Base-by-base conservation (phyloP, 75 land plant genomes). In the Pinus taeda region DNA sequence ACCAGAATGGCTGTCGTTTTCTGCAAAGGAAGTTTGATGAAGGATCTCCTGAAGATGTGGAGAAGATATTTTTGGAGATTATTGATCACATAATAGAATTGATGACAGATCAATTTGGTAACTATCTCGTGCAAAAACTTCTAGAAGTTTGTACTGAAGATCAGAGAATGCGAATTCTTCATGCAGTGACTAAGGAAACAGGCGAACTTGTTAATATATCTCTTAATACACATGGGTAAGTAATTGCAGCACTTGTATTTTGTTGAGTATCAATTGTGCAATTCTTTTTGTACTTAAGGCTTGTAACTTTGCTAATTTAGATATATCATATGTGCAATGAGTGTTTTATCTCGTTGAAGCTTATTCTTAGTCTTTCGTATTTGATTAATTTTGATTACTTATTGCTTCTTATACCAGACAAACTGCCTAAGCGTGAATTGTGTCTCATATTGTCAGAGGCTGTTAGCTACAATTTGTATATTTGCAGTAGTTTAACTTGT, bases 51-150 rank as follows among this genome's bases (percentile, higher is more conserved):
- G 82, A 84, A 62, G 93, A 88, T 5, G 78, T 88, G 30, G 65
- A 81, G 77, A 77, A 83, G 39, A 85, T 92, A 30, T 86, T 91
- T 71, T 36, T 61, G 53, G 95, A 87, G 78, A 59, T 88, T 15
- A 88, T 82, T 57, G 85, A 80, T 39, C 86, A 92, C 56, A 78
- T 88, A n/a, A 74, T 63, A 36, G 88, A 92, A 71, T 69, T 92
- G 9, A 90, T 90, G 94, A 79, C 82, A 26, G 78, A 92, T 56
- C 85, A 80, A 1, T 88, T 80, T 74, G 94, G 90, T 21, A 92
- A 90, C 71, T 90, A 83, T 79, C 78, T 92, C n/a, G 78, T 92
- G 39, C 90, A 92, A 80, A 90, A 91, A 79, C 77, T 91, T 37
- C 49, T 91, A 6, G 92, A 86, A 42, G 82, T 82, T 3, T 86